A percentile compares a stretch with the other conserved stretches of the same genome.
Conservation (phyloP, 225 moss, liverwort and hornwort genomes). For the Anthoceros angustus region DNA sequence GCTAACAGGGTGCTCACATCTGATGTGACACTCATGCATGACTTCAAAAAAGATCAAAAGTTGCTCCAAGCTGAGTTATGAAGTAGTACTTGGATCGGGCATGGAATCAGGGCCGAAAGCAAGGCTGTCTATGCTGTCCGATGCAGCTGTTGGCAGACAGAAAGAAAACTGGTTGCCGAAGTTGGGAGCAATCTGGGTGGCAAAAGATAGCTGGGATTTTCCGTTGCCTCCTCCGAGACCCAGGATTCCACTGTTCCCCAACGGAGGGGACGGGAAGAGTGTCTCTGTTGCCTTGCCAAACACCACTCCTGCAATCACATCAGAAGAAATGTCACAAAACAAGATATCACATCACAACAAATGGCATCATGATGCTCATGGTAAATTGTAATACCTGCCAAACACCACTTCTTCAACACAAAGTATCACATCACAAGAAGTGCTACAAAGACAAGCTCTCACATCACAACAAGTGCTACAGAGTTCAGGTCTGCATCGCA, state of each 20-base stretch:
- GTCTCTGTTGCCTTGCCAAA: neutral
- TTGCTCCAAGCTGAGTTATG: no score
- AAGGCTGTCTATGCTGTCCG: neutral
- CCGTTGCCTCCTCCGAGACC: neutral
- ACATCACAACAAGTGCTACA: no score
- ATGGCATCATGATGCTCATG: no score
- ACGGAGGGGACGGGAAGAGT: neutral
- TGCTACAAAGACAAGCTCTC: no score
- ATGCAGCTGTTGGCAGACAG: neutral
- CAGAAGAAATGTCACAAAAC: no score
- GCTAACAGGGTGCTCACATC: no score
- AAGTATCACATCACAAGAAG: no score
- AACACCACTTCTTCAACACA: neutral
- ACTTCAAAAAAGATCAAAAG: no score
- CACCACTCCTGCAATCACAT: neutral
- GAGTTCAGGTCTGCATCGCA: no score
- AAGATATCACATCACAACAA: no score
- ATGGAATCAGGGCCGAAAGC: conserved; percentile 3
- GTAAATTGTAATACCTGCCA: no score
- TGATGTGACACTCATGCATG: no score
- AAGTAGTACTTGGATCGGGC: neutral
- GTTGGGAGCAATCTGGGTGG: neutral
- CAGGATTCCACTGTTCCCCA: neutral
- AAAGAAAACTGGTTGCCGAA: conserved; percentile 2
- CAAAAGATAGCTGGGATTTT: neutral